Conservation (phyloP, 345 rosid species). For the Citrus sp. region DNA sequence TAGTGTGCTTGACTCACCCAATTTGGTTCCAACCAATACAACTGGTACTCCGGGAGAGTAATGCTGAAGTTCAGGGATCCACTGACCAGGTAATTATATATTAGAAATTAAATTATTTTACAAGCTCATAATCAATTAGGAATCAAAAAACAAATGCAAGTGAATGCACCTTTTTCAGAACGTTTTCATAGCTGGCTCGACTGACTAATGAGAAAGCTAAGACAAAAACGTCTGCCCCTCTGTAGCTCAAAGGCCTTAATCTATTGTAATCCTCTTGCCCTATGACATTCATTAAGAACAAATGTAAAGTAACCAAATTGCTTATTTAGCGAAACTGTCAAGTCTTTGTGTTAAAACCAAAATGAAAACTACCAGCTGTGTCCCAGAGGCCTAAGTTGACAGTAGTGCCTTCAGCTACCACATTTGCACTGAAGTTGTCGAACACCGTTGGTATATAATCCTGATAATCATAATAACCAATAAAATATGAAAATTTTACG, state of each 20-base stretch:
- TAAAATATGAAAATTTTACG: conserved; percentile 1
- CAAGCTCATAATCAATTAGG: neutral
- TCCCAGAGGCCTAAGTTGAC: conserved; percentile 98
- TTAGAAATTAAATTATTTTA: conserved; percentile 17
- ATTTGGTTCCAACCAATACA: conserved; percentile 88
- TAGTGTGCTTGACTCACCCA: conserved; percentile 47
- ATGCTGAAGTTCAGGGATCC: conserved; percentile 98
- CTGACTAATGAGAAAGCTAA: conserved; percentile 94
- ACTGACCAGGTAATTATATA: conserved; percentile 47
- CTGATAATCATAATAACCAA: conserved; percentile 44
- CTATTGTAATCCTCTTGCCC: conserved; percentile 99
- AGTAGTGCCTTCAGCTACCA: conserved; percentile 85
- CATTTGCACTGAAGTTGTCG: conserved; percentile 98
- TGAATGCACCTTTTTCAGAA: conserved; percentile 75
- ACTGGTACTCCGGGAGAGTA: conserved; percentile 87
- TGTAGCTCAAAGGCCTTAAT: conserved; percentile 94
- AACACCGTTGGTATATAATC: conserved; percentile 97
- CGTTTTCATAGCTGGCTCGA: conserved; percentile 94
- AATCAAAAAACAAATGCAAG: neutral
- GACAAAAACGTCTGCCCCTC: conserved; percentile 96
- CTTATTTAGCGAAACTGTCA: neutral
- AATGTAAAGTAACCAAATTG: neutral
- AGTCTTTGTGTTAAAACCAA: neutral
- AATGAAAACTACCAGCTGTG: conserved; percentile 71
- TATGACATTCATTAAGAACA: conserved; percentile 26